A percentile compares a stretch with the other conserved stretches of the same genome.
These are phyloP conservation scores for Boletellus ananas DNA, from an alignment of 768 basidiomycete genomes.

Conservation along the genomic window DNA sequence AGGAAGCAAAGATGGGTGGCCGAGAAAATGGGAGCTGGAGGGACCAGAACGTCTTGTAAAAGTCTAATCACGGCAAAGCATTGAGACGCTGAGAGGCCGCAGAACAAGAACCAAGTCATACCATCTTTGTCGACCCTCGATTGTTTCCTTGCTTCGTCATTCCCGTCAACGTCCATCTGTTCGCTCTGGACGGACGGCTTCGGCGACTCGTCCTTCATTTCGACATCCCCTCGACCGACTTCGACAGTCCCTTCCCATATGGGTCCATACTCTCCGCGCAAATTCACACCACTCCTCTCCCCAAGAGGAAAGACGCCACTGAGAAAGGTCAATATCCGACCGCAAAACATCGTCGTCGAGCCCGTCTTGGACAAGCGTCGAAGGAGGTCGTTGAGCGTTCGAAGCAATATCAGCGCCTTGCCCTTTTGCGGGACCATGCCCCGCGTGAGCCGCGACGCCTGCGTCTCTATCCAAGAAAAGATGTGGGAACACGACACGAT, in stretches of 20 bases:
- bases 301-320: slow-evolving; percentile 83
- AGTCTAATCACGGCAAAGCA: slow-evolving; percentile 42
- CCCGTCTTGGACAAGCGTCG: slow-evolving; percentile 85
- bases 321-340: slow-evolving; percentile 83
- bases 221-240: slow-evolving; percentile 32
- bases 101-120: slow-evolving; percentile 21
- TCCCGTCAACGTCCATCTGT: slow-evolving; percentile 63
- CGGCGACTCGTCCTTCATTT: slow-evolving; percentile 27
- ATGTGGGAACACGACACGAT: slow-evolving; percentile 82
- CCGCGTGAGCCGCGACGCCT: slow-evolving; percentile 65
- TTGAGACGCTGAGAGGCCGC: neutral
- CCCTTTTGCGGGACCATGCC: slow-evolving; percentile 84
- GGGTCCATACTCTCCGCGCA: slow-evolving; percentile 83
- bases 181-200: slow-evolving; percentile 37
- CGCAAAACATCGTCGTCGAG: slow-evolving; percentile 81
- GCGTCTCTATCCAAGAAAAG: slow-evolving; percentile 83
- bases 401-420: slow-evolving; percentile 79
- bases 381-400: slow-evolving; percentile 83
- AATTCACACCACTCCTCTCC: slow-evolving; percentile 87
- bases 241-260: slow-evolving; percentile 66
- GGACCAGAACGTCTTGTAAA: slow-evolving; percentile 89
- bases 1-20: slow-evolving; percentile 63
- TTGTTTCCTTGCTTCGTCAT: slow-evolving; percentile 33
- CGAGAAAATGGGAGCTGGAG: slow-evolving; percentile 82
- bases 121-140: slow-evolving; percentile 59